Base-by-base conservation (phyloP, 331 rosid species). In the Pyrus hybrid region DNA sequence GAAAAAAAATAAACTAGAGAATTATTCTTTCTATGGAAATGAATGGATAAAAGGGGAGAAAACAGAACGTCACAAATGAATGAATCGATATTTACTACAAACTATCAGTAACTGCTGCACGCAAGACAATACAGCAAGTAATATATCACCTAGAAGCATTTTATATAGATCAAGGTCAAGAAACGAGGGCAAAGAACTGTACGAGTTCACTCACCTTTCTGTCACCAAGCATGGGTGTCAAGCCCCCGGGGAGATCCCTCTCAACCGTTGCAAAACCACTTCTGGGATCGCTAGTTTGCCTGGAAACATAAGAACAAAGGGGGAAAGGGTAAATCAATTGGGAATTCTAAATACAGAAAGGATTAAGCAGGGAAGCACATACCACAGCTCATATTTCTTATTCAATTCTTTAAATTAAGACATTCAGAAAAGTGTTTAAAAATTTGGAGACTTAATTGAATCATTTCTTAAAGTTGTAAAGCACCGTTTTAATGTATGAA, bases 211-310 rank as follows among this genome's bases (percentile, higher is more conserved):
- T 80, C 77, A 92, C 99, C 93, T 92, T 95, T 60, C 90, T 88
- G 84, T 95, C 97, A 68, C 99, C 97, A 72, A 95, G 99, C 97
- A 92, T 89, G 49, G 97, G 97, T 20, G 97, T 92, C 97, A 92
- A 86, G 81, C 97, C 93, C 69, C 99, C 99, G 2, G 93, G 97
- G 72, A 89, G 81, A 80, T 90, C 99, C 81, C 91, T 92, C 87
- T 95, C 99, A 37, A 92, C 99, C 10, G 99, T 92, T 66, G 99
- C 97, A 83, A 92, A 95, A 85, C 97, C 97, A 79, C 97, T 92
- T 83, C 91, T 86, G 5, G 96, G 97, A 81, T 95, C 99, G 71
- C 97, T 92, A 21, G 97, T 92, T 89, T 95, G 97, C 83, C 99
- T 95, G 87, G 68, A 78, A 81, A 83, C 47, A 76, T 30, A 9